Base-by-base conservation (phyloP, 805 yeast species). In the Wickerhamiella siamensis region DNA sequence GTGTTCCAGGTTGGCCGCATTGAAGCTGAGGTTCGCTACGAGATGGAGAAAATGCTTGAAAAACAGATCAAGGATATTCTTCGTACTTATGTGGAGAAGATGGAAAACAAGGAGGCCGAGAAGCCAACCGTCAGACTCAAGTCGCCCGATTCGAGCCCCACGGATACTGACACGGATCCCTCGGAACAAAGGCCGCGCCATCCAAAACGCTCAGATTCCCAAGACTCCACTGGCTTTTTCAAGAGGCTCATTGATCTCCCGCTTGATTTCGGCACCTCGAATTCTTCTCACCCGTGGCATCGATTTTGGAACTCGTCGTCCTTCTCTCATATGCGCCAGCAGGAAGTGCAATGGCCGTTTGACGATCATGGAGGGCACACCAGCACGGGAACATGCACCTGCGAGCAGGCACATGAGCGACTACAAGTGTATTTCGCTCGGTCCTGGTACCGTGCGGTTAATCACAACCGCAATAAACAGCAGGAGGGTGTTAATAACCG, bases 361-460 rank as follows among this genome's bases (percentile, higher is more conserved):
- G n/a, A 88, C 78, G 42, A 39, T 17, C n/a, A 20, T 18, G 20
- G 15, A 12, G 31, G 33, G 20, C 9, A 8, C 4, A 29, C 16
- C 12, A 31, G 16, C 21, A 20, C 19, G n/a, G 44, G 48, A 2
- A 40, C 29, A 12, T 31, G 57, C 20, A 47, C 58, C 12, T 47
- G 62, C 5, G 61, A 49, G 4, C 58, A 53, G 21, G 62, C 68
- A 4, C 52, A 60, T 3, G 45, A 60, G 19, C 52, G 57, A 18
- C 52, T 81, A 18, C 58, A 68, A 32, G 64, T 67, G 41, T 63
- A 69, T 41, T 65, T 76, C 19, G 70, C 82, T 0, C 60, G 61
- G 16, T 74, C 83, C 0, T 87, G 97, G 97, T 70, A 83, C 18
- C 60, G 70, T 19, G 66, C 82, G 39, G 74, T 83, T 4, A 65